phyloP scores from a whole-genome alignment of 805 yeast species.

The Ogataea nakhonphanomensis region DNA sequence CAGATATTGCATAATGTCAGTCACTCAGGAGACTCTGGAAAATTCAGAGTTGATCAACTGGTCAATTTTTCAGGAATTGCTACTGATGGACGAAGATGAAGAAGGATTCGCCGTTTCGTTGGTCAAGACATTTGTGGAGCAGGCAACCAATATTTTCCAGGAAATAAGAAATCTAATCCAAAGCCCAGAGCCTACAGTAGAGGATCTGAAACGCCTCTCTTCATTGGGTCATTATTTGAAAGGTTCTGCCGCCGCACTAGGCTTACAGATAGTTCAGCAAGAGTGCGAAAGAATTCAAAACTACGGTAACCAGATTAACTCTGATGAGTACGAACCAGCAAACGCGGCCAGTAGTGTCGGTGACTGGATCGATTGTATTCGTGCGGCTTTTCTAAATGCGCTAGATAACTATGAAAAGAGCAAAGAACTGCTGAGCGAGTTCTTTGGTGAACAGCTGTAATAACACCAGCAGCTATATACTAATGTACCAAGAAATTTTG shows the following conservation, averaged over 20 bases:
- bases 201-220: slow-evolving; percentile 56
- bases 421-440: slow-evolving; percentile 48
- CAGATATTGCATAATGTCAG: slow-evolving; percentile 13
- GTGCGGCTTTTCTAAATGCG: slow-evolving; percentile 52
- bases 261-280: slow-evolving; percentile 73
- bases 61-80: slow-evolving; percentile 81
- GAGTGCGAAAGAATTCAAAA: slow-evolving; percentile 94
- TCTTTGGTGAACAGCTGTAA: slow-evolving; percentile 39
- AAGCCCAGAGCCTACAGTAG: slow-evolving; percentile 26
- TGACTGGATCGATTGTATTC: slow-evolving; percentile 40
- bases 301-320: slow-evolving; percentile 55
- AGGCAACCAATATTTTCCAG: slow-evolving; percentile 74
- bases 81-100: slow-evolving; percentile 95
- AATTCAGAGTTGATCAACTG: slow-evolving; percentile 75
- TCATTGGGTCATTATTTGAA: slow-evolving; percentile 87
- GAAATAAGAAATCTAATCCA: slow-evolving; percentile 60
- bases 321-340: slow-evolving; percentile 26
- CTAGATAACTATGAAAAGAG: slow-evolving; percentile 49
- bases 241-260: slow-evolving; percentile 94
- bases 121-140: slow-evolving; percentile 83
- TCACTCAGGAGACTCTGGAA: slow-evolving; percentile 32
- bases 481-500: too few relatives aligned
- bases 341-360: slow-evolving; percentile 32
- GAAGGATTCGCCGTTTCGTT: slow-evolving; percentile 81
- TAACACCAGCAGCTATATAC: neutral